Conservation (phyloP, 75 land plant genomes). For the Pinus taeda region DNA sequence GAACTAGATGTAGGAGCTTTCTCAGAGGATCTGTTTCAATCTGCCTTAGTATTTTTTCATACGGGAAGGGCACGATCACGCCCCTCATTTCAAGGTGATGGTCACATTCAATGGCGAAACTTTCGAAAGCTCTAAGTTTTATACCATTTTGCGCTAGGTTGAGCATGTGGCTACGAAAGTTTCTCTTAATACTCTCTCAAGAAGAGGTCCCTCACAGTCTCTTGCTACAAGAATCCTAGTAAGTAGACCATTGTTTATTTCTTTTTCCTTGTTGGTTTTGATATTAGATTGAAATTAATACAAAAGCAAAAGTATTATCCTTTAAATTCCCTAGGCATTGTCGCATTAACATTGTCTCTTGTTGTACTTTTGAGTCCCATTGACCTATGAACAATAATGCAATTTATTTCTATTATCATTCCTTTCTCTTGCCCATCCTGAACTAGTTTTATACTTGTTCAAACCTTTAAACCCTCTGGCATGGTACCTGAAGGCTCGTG, state of each 20-base stretch:
- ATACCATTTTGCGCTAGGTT: constrained; percentile 65
- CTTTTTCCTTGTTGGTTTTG: too few species aligned
- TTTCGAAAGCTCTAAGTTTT: constrained; percentile 71
- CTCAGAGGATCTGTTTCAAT: constrained; percentile 86
- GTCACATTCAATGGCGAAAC: constrained; percentile 80
- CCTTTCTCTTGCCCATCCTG: too few species aligned
- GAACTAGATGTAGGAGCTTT: constrained; percentile 82
- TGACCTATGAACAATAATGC: too few species aligned
- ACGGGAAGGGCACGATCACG: constrained; percentile 84
- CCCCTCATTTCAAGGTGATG: constrained; percentile 75
- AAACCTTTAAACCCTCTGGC: too few species aligned
- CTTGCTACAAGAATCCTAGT: constrained; percentile 39
- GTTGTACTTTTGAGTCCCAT: too few species aligned
- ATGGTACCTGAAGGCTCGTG: too few species aligned
- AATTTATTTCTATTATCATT: too few species aligned
- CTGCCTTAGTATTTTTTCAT: constrained; percentile 76
- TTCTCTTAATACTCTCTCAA: constrained; percentile 61
- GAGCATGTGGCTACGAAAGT: constrained; percentile 78
- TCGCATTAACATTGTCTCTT: too few species aligned
- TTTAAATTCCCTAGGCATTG: too few species aligned
- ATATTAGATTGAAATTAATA: too few species aligned
- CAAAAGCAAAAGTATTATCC: too few species aligned
- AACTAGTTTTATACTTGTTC: too few species aligned
- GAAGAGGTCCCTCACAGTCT: constrained; percentile 55
- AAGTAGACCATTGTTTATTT: neutral